Evolutionary conservation across 495 filamentous ascomycete species (phyloP).

Genomic region (Viridothelium virens): DNA sequence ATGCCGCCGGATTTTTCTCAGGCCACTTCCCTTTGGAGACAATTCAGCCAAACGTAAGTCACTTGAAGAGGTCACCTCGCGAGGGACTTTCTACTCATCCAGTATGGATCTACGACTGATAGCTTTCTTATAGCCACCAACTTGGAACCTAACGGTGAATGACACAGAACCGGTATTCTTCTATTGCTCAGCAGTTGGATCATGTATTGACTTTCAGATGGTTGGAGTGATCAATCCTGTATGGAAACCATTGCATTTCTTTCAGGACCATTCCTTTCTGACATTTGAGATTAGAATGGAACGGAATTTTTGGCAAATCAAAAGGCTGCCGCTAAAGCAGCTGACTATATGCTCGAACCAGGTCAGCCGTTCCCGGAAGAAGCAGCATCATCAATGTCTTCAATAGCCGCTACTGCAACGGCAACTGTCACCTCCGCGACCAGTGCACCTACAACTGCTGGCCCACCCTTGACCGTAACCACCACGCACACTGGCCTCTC

Average conservation of each 20-base stretch:
- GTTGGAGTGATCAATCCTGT: conserved; percentile 42
- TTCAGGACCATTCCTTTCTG: background rate
- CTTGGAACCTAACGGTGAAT: conserved; percentile 46
- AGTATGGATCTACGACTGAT: conserved; percentile 10
- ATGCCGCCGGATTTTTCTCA: conserved; percentile 14
- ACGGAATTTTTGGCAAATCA: conserved; percentile 29
- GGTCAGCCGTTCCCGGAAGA: conserved; percentile 37
- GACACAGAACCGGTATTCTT: conserved; percentile 52
- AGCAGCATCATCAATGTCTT: conserved; percentile 15
- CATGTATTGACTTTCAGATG: conserved; percentile 39
- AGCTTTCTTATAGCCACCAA: conserved; percentile 34
- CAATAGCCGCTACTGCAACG: conserved; percentile 22
- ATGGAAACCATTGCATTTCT: conserved; percentile 7
- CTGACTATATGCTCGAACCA: conserved; percentile 37
- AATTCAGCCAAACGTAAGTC: conserved; percentile 7
- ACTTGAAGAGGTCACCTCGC: background rate
- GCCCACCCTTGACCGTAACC: background rate
- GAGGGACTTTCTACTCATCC: background rate
- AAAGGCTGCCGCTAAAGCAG: conserved; percentile 24
- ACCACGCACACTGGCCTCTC: conserved; percentile 25
- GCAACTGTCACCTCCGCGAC: conserved; percentile 1
- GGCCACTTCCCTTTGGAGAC: conserved; percentile 6
- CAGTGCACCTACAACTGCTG: background rate
- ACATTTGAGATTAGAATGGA: conserved; percentile 23
- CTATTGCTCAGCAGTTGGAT: conserved; percentile 49